A percentile compares a stretch with the other conserved stretches of the same genome.
Conservation (phyloP, 2,329 filamentous ascomycete species). For the Fusarium sp. region DNA sequence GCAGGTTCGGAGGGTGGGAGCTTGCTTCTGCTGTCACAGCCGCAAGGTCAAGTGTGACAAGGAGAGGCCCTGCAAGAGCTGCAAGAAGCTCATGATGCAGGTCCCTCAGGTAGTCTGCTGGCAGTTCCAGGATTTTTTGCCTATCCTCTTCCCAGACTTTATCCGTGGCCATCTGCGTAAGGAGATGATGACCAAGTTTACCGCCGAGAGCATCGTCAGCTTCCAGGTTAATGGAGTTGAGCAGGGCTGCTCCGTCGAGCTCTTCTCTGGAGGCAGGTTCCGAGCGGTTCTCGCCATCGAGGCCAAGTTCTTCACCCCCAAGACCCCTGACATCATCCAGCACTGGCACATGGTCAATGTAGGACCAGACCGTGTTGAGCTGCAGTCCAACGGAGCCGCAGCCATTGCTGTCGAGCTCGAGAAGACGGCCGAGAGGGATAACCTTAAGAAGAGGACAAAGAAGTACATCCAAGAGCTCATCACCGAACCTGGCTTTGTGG, state of each 20-base stretch:
- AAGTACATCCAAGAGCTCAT: constrained; percentile 63
- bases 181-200: constrained; percentile 62
- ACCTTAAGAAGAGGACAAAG: constrained; percentile 59
- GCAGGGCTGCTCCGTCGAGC: constrained; percentile 57
- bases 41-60: constrained; percentile 70
- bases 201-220: constrained; percentile 60
- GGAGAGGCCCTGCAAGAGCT: constrained; percentile 67
- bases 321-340: constrained; percentile 59
- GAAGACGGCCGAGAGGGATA: constrained; percentile 56
- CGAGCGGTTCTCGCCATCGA: constrained; percentile 58
- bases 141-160: constrained; percentile 64
- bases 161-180: constrained; percentile 64
- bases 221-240: constrained; percentile 58
- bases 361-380: constrained; percentile 52
- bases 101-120: constrained; percentile 69
- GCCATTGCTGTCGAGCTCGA: constrained; percentile 64
- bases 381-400: constrained; percentile 57
- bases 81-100: constrained; percentile 62
- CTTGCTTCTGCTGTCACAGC: constrained; percentile 70
- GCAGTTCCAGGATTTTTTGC: constrained; percentile 68
- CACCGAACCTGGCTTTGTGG: constrained; percentile 60
- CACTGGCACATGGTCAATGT: constrained; percentile 62
- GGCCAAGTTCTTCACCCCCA: constrained; percentile 65
- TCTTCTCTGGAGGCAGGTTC: constrained; percentile 62
- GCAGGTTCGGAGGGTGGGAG: constrained; percentile 65